Evolutionary conservation across 495 filamentous ascomycete genomes (phyloP), one percentile per base, ranked within the genome.

Genomic region (Aspergillus nidulans): DNA sequence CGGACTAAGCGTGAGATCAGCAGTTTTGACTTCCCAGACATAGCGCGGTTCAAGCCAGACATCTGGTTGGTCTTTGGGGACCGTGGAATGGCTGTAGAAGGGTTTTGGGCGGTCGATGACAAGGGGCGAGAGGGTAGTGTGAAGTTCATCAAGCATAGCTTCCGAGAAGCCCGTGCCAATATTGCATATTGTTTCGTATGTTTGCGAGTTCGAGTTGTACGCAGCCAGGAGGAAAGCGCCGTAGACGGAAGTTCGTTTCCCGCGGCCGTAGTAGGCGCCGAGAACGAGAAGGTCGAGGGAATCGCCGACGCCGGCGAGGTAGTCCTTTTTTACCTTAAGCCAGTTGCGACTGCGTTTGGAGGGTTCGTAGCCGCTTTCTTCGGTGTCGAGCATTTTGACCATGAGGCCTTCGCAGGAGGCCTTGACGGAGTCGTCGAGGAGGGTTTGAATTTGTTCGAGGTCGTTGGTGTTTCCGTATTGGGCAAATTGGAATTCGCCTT

Each of bases 271-370:
- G 77, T 98, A 97, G 26, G 92, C 94, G 24, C 94, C 94, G 0
- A 98, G 77, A 4, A 98, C 94, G 45, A 97, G 95, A 23, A 98
- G 85, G 66, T 98, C 94, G 13, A 98, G 85, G 3, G 92, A 97
- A 74, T 98, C 94, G 52, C 94, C 94, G 10, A 96, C 82, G 45
- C 92, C 91, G 9, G 85, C 73, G 49, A 98, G 87, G 71, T 98
- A 98, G 63, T 98, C 94, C 68, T 98, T 98, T 63, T 98, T 98
- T 66, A 97, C 86, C 81, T 98, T 98, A 26, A 98, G 84, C 94
- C 94, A 98, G 62, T 98, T 98, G 23, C 91, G 88, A 77, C 87
- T 92, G 43, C 94, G 85, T 69, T 95, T 96, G 68, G 86, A 91
- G 3, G 94, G 94, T 75, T 97, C 91, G 61, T 98, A 98, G 56